Evolutionary conservation across 2,329 filamentous ascomycete genomes (phyloP), one percentile per base, ranked within the genome.

Genomic region (Lachnellula occidentalis): DNA sequence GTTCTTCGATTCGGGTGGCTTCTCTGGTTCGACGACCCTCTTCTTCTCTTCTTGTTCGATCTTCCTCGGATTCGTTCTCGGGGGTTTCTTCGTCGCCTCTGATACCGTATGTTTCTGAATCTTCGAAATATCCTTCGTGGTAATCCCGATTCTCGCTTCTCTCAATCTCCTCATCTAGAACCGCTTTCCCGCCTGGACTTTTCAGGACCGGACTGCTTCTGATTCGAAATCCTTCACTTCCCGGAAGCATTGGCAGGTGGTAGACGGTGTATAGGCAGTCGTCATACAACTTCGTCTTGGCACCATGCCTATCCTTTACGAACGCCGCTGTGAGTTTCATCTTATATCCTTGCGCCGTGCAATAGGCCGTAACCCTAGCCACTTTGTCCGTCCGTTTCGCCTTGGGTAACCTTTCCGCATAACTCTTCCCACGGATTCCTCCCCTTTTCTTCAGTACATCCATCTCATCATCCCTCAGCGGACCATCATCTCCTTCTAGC

Each of bases 181-280:
- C 83, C 2, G 90, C 94, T 72, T 95, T 94, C 2, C 94, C 92
- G 14, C 94, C 94, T 0, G 92, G 92, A 45, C 88, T 95, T 73
- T 95, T 96, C 50, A 97, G 74, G 22, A 95, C 88, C 0, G 94
- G 94, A 66, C 92, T 90, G 68, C 92, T 96, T 64, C 90, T 83
- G 24, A 99, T 78, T 24, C 94, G 80, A 70, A 92, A 96, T 1
- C 94, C 92, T 48, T 95, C 91, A 46, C 78, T 83, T 1, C 92
- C 94, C 2, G 90, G 87, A 51, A 97, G 77, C 15, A 99, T 75
- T 5, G 94, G 94, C 31, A 96, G 75, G 68, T 96, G 92, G 71
- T 99, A 99, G 47, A 96, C 92, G 24, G 87, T 90, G 69, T 99
- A 99, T 22, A 99, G 76, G 68, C 94, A 99, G 71, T 99, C 94